These are phyloP conservation scores for Ascochyta clinopodiicola DNA, from an alignment of 2,329 filamentous ascomycete species.

Conservation along the genomic window DNA sequence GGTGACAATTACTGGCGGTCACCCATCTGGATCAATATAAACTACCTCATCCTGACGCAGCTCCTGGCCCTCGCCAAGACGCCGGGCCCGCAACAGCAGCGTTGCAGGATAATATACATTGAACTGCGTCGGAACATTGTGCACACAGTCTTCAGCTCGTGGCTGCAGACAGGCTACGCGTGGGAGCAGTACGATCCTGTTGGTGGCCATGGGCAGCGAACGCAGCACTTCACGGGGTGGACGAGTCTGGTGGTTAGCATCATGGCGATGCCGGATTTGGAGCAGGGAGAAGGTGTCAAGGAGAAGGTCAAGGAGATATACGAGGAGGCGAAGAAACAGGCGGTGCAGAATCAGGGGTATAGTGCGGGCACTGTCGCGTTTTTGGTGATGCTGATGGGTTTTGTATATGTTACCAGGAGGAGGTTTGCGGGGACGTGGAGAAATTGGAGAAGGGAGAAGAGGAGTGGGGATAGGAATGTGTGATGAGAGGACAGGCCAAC, in stretches of 20 bases:
- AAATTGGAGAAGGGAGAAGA: conserved; percentile 23
- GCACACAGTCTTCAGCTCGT: conserved; percentile 82
- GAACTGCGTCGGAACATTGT: conserved; percentile 81
- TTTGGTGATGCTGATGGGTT: conserved; percentile 21
- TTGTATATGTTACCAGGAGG: conserved; percentile 32
- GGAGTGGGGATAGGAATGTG: conserved; percentile 8
- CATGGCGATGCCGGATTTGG: conserved; percentile 84
- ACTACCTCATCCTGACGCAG: conserved; percentile 83
- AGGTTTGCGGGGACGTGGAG: conserved; percentile 36
- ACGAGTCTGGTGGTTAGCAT: conserved; percentile 93
- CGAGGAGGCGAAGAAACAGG: conserved; percentile 32
- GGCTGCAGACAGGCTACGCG: conserved; percentile 89
- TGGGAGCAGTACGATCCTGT: conserved; percentile 98
- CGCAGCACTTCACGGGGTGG: conserved; percentile 96
- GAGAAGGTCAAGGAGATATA: conserved; percentile 29
- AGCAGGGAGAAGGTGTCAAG: conserved; percentile 20
- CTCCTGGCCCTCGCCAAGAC: conserved; percentile 57
- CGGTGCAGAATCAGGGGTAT: conserved; percentile 21
- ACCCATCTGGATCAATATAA: conserved; percentile 95
- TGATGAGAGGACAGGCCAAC: background rate
- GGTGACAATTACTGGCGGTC: conserved; percentile 96
- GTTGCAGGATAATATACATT: conserved; percentile 75
- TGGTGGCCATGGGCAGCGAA: conserved; percentile 84
- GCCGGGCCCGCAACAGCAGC: conserved; percentile 68
- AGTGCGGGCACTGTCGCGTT: conserved; percentile 25